Evolutionary conservation across 306 rosid species (phyloP).

Genomic region (Quercus berberidifolia): DNA sequence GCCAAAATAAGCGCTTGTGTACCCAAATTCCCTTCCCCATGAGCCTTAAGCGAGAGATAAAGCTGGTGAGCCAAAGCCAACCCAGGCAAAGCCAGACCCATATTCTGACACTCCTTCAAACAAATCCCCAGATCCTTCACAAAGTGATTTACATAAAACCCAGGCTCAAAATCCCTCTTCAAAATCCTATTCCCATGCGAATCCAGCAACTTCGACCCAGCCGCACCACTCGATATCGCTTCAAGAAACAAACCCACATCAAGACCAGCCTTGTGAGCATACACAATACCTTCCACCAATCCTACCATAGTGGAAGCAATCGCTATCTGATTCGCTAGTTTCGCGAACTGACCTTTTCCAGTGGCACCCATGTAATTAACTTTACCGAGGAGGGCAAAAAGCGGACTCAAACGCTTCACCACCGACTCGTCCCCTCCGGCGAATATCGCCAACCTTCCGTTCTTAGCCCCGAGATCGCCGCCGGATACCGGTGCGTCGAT

Average conservation of each 20-base stretch:
- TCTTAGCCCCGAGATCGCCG: constrained; percentile 81
- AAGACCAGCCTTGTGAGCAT: constrained; percentile 76
- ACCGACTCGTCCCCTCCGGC: constrained; percentile 64
- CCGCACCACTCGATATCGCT: constrained; percentile 75
- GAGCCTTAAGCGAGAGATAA: constrained; percentile 70
- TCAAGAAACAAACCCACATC: constrained; percentile 59
- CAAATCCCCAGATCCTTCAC: constrained; percentile 93
- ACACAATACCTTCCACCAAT: constrained; percentile 80
- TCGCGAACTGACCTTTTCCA: constrained; percentile 90
- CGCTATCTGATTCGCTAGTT: constrained; percentile 77
- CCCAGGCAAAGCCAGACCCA: constrained; percentile 83
- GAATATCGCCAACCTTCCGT: constrained; percentile 68
- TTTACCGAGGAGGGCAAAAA: constrained; percentile 60
- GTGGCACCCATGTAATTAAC: constrained; percentile 81
- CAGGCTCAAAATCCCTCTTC: constrained; percentile 76
- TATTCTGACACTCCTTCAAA: constrained; percentile 75
- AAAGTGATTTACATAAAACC: constrained; percentile 76
- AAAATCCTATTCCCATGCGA: constrained; percentile 57
- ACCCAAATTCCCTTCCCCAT: constrained; percentile 79
- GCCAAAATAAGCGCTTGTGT: constrained; percentile 68
- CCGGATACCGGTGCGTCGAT: constrained; percentile 91
- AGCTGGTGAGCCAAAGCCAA: constrained; percentile 93
- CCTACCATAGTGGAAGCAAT: constrained; percentile 86
- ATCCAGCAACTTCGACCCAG: constrained; percentile 70
- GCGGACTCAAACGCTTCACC: constrained; percentile 29